Percentiles rank a stretch among this genome's conserved stretches.
Conservation (phyloP, 768 basidiomycete genomes). For the Macrolepiota fuliginosa region DNA sequence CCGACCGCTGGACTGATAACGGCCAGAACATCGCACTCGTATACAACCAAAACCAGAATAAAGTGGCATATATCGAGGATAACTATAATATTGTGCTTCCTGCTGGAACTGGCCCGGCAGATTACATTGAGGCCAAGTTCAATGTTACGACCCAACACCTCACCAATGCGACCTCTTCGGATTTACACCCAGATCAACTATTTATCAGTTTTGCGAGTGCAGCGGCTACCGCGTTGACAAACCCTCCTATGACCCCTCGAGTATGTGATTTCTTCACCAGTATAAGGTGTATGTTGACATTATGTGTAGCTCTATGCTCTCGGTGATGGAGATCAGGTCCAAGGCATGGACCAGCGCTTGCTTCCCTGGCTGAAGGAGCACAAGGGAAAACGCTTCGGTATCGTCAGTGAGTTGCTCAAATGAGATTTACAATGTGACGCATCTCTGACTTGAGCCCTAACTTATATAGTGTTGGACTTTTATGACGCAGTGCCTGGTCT, state of each 20-base stretch:
- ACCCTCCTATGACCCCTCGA: not conserved
- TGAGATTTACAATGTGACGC: not conserved
- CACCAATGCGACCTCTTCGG: conserved; percentile 34
- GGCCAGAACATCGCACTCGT: conserved; percentile 39
- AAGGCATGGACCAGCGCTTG: conserved; percentile 42
- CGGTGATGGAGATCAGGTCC: conserved; percentile 32
- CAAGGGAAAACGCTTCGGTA: conserved; percentile 43
- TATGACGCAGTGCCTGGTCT: conserved; percentile 44
- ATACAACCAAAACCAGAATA: conserved; percentile 35
- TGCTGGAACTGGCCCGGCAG: conserved; percentile 28
- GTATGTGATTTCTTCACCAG: not conserved
- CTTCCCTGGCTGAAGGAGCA: conserved; percentile 39
- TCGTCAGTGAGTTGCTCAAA: conserved; percentile 36
- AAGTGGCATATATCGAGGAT: conserved; percentile 46
- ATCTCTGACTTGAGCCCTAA: not conserved
- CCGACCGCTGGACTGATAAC: conserved; percentile 47
- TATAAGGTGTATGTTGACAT: not conserved
- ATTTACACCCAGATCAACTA: conserved; percentile 37
- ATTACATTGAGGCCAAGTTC: conserved; percentile 43
- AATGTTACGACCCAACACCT: conserved; percentile 39
- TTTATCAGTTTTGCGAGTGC: conserved; percentile 50
- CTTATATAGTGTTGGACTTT: conserved; percentile 43
- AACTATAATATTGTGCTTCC: conserved; percentile 39
- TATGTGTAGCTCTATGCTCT: conserved; percentile 38
- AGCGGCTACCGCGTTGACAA: conserved; percentile 14